phyloP scores from a whole-genome alignment of 371 early-diverging fungal genomes.

The Thermomucor indicae-seudaticae region DNA sequence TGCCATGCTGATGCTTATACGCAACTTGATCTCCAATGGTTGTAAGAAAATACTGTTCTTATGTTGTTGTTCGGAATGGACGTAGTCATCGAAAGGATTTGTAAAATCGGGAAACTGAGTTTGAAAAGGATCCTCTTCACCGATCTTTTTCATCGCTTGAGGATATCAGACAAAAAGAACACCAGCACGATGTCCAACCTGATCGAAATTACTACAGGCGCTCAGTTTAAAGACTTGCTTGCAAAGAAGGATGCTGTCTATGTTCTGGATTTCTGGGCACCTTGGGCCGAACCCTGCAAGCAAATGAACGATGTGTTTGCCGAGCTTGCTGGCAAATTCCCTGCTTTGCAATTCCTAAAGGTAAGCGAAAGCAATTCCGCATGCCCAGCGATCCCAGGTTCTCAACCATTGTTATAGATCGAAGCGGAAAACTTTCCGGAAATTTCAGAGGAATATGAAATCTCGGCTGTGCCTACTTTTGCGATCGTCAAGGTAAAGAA shows the following conservation, averaged over 20 bases:
- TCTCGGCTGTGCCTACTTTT: slow-evolving; percentile 91
- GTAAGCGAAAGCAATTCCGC: slow-evolving; percentile 29
- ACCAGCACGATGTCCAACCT: slow-evolving; percentile 33
- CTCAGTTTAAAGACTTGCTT: slow-evolving; percentile 26
- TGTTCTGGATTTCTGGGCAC: slow-evolving; percentile 86
- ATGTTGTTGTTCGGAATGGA: no score
- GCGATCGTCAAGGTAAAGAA: slow-evolving; percentile 69
- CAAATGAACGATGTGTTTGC: slow-evolving; percentile 90
- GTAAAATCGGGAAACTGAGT: no score
- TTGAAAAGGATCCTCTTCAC: no score
- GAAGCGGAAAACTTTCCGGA: slow-evolving; percentile 93
- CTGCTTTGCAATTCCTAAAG: slow-evolving; percentile 73
- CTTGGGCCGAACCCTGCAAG: slow-evolving; percentile 85
- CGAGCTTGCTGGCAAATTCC: slow-evolving; percentile 76
- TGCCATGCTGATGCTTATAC: no score
- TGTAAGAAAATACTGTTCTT: no score
- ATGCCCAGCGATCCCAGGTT: not conserved
- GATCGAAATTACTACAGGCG: slow-evolving; percentile 39
- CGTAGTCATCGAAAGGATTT: no score
- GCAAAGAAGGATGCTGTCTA: slow-evolving; percentile 33
- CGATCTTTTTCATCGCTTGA: no score
- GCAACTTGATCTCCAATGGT: no score
- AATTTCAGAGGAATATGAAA: slow-evolving; percentile 81
- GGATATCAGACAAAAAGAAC: no score
- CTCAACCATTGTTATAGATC: slow-evolving; percentile 37